A percentile compares a stretch with the other conserved stretches of the same genome.
phyloP scores from a whole-genome alignment of 2,329 filamentous ascomycete species.

The Fusarium palustre region DNA sequence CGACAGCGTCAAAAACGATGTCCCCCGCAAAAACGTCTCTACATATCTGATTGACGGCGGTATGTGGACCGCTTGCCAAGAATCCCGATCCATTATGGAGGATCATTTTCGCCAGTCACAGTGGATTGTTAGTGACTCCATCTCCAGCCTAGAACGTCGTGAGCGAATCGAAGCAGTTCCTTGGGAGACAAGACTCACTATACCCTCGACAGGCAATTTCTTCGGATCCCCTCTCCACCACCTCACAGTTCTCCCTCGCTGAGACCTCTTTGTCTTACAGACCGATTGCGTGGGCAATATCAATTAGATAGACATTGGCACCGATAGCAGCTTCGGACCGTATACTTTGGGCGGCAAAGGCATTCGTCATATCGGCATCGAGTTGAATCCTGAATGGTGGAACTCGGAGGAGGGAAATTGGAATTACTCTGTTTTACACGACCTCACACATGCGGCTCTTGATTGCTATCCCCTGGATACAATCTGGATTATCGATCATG shows the following conservation, averaged over 20 bases:
- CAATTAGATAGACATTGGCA: not conserved
- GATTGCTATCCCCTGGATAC: accelerated
- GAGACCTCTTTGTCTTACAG: conserved; percentile 25
- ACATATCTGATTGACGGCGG: conserved; percentile 20
- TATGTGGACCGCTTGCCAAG: conserved; percentile 19
- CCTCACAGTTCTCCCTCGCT: conserved; percentile 2
- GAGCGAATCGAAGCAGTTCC: not conserved
- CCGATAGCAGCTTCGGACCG: not conserved
- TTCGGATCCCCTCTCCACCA: not conserved
- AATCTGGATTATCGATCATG: conserved; percentile 21
- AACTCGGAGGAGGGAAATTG: not conserved
- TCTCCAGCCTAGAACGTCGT: not conserved
- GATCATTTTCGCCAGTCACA: not conserved
- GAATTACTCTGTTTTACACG: not conserved
- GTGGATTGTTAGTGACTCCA: not conserved
- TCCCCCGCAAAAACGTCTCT: not conserved
- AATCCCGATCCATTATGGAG: conserved; percentile 16
- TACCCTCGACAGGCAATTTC: conserved; percentile 2
- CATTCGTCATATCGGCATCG: not conserved
- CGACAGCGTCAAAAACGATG: not conserved
- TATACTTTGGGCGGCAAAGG: accelerated
- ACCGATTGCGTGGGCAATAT: not conserved
- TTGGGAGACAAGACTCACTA: accelerated
- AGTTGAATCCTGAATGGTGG: conserved; percentile 17
- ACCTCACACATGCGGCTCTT: not conserved